Evolutionary conservation across 495 filamentous ascomycete genomes (phyloP).

Genomic region (Aspergillus biplanus): DNA sequence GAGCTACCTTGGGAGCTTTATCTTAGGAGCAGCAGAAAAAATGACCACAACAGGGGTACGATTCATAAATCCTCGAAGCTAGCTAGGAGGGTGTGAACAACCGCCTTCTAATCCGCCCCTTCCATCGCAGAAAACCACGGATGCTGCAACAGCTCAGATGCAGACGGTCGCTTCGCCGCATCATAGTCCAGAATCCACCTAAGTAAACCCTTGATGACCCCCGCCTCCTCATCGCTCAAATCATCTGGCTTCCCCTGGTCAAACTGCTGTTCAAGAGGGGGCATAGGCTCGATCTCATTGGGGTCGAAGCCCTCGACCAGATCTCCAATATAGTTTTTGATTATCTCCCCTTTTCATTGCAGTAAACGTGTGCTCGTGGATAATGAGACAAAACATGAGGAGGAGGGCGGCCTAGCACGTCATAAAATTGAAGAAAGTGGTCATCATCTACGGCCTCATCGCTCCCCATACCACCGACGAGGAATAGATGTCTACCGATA

Average conservation of each 20-base stretch:
- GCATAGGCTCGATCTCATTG: not conserved
- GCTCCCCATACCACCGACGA: not conserved
- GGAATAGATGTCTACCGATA: not conserved
- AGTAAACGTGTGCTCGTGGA: no score
- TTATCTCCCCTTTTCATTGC: no score
- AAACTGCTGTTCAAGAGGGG: conserved; percentile 34
- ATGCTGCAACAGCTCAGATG: conserved; percentile 31
- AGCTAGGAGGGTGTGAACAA: no score
- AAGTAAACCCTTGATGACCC: conserved; percentile 31
- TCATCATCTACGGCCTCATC: not conserved
- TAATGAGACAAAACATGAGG: no score
- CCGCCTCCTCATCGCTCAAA: conserved; percentile 33
- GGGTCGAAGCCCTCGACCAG: no score
- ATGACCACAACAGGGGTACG: no score
- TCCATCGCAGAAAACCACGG: conserved; percentile 33
- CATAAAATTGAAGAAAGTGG: not conserved
- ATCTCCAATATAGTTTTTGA: no score
- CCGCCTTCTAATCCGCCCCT: no score
- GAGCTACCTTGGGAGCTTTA: no score
- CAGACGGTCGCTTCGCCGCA: conserved; percentile 34
- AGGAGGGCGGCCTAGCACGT: no score
- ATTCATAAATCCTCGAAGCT: no score
- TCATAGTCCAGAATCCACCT: conserved; percentile 41
- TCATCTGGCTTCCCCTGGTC: conserved; percentile 28
- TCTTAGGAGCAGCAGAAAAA: no score